Conservation (phyloP, 805 yeast species). For the Ogataea neopini region DNA sequence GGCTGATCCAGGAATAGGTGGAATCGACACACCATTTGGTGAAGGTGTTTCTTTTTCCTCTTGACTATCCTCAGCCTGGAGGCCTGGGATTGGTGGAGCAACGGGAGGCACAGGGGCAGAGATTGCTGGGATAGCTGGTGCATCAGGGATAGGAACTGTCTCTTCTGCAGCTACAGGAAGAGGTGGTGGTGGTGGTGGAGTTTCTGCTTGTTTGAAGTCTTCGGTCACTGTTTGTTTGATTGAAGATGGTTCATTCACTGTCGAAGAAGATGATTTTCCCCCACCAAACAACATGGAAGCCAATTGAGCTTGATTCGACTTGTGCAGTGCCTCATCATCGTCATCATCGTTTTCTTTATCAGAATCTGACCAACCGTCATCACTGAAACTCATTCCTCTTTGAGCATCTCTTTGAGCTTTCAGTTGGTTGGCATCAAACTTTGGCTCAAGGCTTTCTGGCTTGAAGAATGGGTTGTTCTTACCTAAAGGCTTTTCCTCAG, state of each 20-base stretch:
- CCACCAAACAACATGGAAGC: conserved; percentile 59
- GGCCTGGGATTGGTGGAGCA: conserved; percentile 21
- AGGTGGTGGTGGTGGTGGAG: conserved; percentile 25
- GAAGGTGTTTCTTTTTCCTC: conserved; percentile 3
- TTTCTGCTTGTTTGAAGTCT: background rate
- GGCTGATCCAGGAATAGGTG: background rate
- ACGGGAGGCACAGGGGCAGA: background rate
- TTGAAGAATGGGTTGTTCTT: conserved; percentile 59
- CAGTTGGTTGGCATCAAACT: conserved; percentile 56
- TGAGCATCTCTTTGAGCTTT: conserved; percentile 75
- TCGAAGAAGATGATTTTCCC: conserved; percentile 42
- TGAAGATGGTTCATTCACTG: conserved; percentile 21
- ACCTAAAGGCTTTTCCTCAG: conserved; percentile 13
- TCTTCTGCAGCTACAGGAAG: conserved; percentile 7
- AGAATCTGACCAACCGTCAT: conserved; percentile 42
- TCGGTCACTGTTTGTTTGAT: conserved; percentile 1
- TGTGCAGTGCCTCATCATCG: conserved; percentile 48
- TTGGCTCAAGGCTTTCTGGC: conserved; percentile 37
- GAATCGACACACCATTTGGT: background rate
- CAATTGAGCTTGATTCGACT: conserved; percentile 56
- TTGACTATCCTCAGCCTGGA: conserved; percentile 1
- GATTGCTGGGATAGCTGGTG: background rate
- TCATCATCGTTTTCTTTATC: conserved; percentile 45
- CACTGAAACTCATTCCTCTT: conserved; percentile 49
- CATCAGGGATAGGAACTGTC: background rate